phyloP scores from a whole-genome alignment of 768 basidiomycete species.

The Clathrus columnatus region DNA sequence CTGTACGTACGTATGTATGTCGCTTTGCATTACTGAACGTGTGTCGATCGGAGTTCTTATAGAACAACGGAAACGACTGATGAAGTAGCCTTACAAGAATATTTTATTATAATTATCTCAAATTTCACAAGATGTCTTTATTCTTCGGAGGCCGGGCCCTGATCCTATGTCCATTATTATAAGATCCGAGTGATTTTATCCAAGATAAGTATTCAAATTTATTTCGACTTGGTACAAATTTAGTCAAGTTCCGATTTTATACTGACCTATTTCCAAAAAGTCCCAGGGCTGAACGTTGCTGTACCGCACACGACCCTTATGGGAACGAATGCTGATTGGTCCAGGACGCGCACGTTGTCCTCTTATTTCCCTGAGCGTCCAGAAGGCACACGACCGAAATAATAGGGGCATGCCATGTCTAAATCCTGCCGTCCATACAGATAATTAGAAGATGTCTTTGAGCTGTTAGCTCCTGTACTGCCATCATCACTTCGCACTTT shows the following conservation, averaged over 20 bases:
- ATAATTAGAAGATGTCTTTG: no score
- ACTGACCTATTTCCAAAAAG: background rate
- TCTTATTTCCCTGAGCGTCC: background rate
- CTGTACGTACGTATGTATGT: no score
- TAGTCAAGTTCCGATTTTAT: background rate
- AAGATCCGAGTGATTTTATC: background rate
- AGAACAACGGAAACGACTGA: background rate
- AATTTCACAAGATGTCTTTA: background rate
- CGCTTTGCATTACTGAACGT: background rate
- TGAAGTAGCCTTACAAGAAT: background rate
- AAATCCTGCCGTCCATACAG: no score
- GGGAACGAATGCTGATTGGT: background rate
- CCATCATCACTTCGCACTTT: background rate
- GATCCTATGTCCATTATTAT: background rate
- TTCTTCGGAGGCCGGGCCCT: background rate
- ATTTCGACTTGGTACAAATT: background rate
- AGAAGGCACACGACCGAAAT: background rate
- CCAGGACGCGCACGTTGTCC: background rate
- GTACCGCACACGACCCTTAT: background rate
- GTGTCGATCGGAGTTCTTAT: background rate
- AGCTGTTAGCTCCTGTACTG: no score
- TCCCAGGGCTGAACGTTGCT: no score
- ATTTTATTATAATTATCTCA: background rate
- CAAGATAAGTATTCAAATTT: background rate
- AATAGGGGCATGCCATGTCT: background rate